Base-by-base conservation (phyloP, 164 flowering plant species). In the Dillenia suffruticosa region DNA sequence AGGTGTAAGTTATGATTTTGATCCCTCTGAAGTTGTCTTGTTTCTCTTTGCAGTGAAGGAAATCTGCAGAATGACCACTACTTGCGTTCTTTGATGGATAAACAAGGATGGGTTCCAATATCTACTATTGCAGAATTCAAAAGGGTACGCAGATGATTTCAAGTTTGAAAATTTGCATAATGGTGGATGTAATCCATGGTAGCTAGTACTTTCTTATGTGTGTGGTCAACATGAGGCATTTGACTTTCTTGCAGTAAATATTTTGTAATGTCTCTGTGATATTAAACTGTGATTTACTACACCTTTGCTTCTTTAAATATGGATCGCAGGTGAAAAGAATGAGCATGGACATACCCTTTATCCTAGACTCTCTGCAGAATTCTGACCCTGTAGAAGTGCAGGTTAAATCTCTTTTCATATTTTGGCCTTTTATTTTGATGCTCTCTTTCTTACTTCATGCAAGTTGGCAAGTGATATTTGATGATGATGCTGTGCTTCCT, bases 21-120 rank as follows among this genome's bases (percentile, higher is more conserved):
- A 32, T 32, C 40, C 6, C 40, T 32, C 40, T 32, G 40, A 32
- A 32, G 40, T 48, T 50, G 9, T 14, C 48, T n/a, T 44, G 13
- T 68, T 63, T 55, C 22, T 56, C 22, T 66, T 80, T 63, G 72
- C 85, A 94, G 98, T 78, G 86, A 86, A 70, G 95, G 78, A 70
- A 94, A 94, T 79, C 74, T 94, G 81, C 68, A 75, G 74, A 80
- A 54, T 63, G 98, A 94, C 68, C 71, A 50, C 52, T 88, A 78
- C 73, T 76, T 94, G 72, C 78, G 79, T 64, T 77, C 87, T 49
- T 72, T 82, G 70, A 84, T 94, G 97, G 95, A 94, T 71, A 80
- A 72, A 44, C 77, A 90, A 67, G 98, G 98, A 61, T 94, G 97
- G 97, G 97, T 90, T 71, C 70, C 89, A 6, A 74, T 91, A 68